Base-by-base conservation (phyloP, 208 protist species). In the Tritrichomonas musculus region DNA sequence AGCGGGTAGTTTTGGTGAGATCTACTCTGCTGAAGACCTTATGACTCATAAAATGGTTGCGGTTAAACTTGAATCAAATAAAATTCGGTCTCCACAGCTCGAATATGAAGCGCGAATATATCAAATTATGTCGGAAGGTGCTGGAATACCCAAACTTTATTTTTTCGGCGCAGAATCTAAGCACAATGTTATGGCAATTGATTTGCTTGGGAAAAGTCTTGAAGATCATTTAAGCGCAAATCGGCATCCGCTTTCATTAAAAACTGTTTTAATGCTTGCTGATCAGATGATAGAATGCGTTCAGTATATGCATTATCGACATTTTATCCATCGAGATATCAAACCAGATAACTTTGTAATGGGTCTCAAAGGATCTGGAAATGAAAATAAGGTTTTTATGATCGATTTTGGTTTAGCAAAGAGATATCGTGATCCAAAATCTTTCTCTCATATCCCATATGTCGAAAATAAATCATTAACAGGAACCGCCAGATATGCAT, bases 321-420 rank as follows among this genome's bases (percentile, higher is more conserved):
- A 97, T 92, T 99, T 99, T 94, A 96, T 99, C 84, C 98, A 99
- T 95, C 96, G 98, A 47, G 98, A 99, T 95, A 96, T 97, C 60
- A 97, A 97, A 77, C 98, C 99, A n/a, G 98, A 99, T 95, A 99
- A 99, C 96, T 99, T 99, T 93, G 96, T 99, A n/a, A 97, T 99
- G 92, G 98, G 99, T 25, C 93, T 96, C 30, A 97, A 96, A 27
- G 96, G 96, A 33, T 96, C 97, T 92, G 96, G n/a, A 96, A 72
- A 72, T n/a, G 13, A 8, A 5, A 72, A 72, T 72, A 94, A 82
- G 41, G 53, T 94, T 33, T 94, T 69, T 73, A 53, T 94, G 41
- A 94, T 94, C 22, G 94, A 94, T 93, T 93, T 94, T 73, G 73
- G 93, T 98, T 95, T 99, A 39, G 97, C 98, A 60, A 99, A 99